Conservation (phyloP, 495 filamentous ascomycete species). For the Thermochaetoides thermophila region DNA sequence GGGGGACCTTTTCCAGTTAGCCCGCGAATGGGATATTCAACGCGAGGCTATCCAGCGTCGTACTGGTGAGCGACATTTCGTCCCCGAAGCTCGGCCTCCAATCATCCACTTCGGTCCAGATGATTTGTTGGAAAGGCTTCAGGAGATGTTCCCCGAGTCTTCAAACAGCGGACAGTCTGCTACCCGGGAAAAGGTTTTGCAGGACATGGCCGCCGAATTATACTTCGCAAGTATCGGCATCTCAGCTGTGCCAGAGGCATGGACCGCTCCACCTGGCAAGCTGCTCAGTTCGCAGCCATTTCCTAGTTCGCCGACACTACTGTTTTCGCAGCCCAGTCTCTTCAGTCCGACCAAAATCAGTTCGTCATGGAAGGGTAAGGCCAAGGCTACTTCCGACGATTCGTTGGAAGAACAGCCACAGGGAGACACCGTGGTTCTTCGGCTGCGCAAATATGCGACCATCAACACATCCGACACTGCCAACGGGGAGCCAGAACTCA, state of each 20-base stretch:
- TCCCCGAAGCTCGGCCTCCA: conserved; percentile 6
- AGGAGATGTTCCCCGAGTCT: conserved; percentile 2
- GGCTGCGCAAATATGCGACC: conserved; percentile 12
- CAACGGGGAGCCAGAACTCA: conserved; percentile 6
- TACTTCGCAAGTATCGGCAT: conserved; percentile 14
- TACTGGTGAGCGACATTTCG: conserved; percentile 2
- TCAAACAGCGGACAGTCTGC: neutral
- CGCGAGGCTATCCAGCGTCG: conserved; percentile 5
- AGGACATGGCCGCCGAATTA: conserved; percentile 12
- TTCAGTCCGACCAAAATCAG: conserved; percentile 1
- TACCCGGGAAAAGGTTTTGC: conserved; percentile 2
- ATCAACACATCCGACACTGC: conserved; percentile 3
- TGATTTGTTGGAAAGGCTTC: conserved; percentile 5
- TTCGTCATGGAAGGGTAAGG: neutral
- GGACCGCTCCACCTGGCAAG: neutral
- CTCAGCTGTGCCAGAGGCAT: conserved; percentile 2
- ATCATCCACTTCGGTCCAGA: conserved; percentile 6
- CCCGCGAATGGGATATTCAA: conserved; percentile 9
- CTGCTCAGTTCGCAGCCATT: conserved; percentile 6
- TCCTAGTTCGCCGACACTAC: conserved; percentile 10
- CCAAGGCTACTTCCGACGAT: no score
- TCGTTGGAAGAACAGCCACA: no score
- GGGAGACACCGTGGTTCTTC: no score
- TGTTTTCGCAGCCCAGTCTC: conserved; percentile 1
- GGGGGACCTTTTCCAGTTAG: conserved; percentile 4